phyloP scores from a whole-genome alignment of 441 rosid genomes.

The Populus hybrid region DNA sequence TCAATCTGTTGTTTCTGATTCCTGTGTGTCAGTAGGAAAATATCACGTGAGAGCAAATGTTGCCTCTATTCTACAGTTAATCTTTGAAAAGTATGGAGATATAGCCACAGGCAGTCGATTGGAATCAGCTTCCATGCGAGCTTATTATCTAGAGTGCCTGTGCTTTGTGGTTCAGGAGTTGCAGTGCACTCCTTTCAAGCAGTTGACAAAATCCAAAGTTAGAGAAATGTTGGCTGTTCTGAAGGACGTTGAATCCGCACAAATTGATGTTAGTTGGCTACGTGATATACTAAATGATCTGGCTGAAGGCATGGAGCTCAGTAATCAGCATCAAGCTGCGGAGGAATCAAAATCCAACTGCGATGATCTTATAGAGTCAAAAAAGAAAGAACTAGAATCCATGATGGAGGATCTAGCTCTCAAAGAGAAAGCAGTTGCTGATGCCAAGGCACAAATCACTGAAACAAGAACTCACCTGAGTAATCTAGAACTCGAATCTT shows the following conservation, averaged over 20 bases:
- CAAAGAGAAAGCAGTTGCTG: constrained; percentile 38
- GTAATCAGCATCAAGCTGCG: constrained; percentile 22
- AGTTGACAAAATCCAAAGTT: constrained; percentile 53
- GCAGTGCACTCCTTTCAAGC: constrained; percentile 38
- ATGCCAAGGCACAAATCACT: constrained; percentile 24
- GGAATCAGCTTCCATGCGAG: constrained; percentile 59
- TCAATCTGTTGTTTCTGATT: constrained; percentile 55
- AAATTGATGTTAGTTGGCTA: constrained; percentile 64
- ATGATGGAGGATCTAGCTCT: constrained; percentile 35
- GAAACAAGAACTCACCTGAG: constrained; percentile 28
- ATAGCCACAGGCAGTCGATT: constrained; percentile 57
- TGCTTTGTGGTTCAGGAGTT: constrained; percentile 68
- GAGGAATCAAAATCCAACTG: constrained; percentile 44
- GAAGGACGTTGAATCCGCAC: constrained; percentile 63
- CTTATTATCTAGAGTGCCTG: constrained; percentile 61
- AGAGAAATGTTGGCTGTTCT: constrained; percentile 62
- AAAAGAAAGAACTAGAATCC: constrained; percentile 46
- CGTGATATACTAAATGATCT: constrained; percentile 46
- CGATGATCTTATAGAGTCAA: constrained; percentile 29
- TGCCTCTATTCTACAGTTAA: constrained; percentile 38
- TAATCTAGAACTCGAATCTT: constrained; percentile 33
- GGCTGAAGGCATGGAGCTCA: constrained; percentile 43
- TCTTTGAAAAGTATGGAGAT: constrained; percentile 63
- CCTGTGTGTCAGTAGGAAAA: constrained; percentile 60
- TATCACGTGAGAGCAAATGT: constrained; percentile 50